Conservation (phyloP, 2,329 filamentous ascomycete species). For the Hypoxylon sp. region DNA sequence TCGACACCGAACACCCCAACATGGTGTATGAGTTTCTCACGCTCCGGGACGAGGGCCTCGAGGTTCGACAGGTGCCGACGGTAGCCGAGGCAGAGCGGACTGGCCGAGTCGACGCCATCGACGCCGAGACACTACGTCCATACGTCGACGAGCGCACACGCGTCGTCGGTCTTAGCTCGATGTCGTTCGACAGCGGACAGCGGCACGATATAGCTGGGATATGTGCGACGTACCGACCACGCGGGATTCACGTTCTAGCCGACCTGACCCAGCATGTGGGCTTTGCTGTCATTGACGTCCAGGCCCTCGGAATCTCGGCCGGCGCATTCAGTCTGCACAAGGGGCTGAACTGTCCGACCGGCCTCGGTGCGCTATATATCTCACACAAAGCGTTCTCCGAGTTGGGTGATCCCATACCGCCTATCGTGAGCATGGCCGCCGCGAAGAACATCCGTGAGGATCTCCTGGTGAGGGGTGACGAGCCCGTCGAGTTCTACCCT, state of each 20-base stretch:
- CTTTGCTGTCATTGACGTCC: conserved; percentile 48
- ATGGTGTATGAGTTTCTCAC: conserved; percentile 49
- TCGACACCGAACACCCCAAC: conserved; percentile 52
- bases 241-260: conserved; percentile 49
- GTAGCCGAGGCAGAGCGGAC: conserved; percentile 14
- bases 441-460: conserved; percentile 40
- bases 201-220: conserved; percentile 49
- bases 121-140: conserved; percentile 46
- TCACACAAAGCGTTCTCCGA: conserved; percentile 40
- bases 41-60: conserved; percentile 45
- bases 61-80: conserved; percentile 47
- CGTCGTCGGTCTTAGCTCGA: conserved; percentile 50
- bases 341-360: conserved; percentile 50
- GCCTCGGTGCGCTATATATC: conserved; percentile 49
- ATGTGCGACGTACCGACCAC: conserved; percentile 42
- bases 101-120: conserved; percentile 25
- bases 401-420: conserved; percentile 42
- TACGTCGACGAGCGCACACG: conserved; percentile 49
- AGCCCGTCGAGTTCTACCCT: conserved; percentile 40
- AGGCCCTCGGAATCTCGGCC: conserved; percentile 45
- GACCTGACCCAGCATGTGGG: conserved; percentile 53
- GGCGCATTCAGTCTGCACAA: conserved; percentile 52
- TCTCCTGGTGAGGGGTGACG: conserved; percentile 35
- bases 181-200: conserved; percentile 52
- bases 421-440: conserved; percentile 46